Base-by-base conservation (phyloP, 805 yeast species). In the Lachancea meyersii region DNA sequence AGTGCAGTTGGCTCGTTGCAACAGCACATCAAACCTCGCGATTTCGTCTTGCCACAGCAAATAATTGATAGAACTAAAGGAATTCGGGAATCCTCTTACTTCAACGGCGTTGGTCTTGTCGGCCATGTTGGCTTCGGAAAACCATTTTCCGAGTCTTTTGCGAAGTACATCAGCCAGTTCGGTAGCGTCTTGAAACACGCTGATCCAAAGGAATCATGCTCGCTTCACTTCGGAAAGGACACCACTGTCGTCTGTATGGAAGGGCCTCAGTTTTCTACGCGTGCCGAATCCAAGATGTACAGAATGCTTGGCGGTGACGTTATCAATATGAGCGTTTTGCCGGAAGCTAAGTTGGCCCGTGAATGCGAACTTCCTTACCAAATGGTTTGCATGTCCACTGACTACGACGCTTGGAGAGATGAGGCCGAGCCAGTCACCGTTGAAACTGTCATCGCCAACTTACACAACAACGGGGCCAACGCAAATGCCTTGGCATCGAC, bases 311-410 rank as follows among this genome's bases (percentile, higher is more conserved):
- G 96, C 44, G 97, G 96, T 6, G 78, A 88, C 26, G 94, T 93
- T 43, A 93, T 93, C 64, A 93, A 93, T 71, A 93, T 93, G 99
- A 82, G 94, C 40, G 93, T 87, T 44, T 67, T 93, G 46, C 99
- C 99, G n/a, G 99, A 93, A 70, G 82, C 95, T 31, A 93, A 93
- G 64, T 75, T 93, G 50, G 98, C 99, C 3, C 79, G 94, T 59
- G 99, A 93, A 68, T 96, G 97, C 35, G 99, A 93, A 67, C 82
- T 93, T 51, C 75, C 95, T 22, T 93, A 93, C 68, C 97, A 91
- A 67, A 93, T 93, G 97, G 76, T 93, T 50, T 93, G 99, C 68
- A 93, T 93, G 99, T 82, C 95, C 1, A 93, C 99, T 3, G 99
- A 93, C 65, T 93, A 93, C 67, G 99, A 93, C 61, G 95, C 98